These are phyloP conservation scores for Aspergillus persii DNA, from an alignment of 2,329 filamentous ascomycete genomes.

Conservation along the genomic window DNA sequence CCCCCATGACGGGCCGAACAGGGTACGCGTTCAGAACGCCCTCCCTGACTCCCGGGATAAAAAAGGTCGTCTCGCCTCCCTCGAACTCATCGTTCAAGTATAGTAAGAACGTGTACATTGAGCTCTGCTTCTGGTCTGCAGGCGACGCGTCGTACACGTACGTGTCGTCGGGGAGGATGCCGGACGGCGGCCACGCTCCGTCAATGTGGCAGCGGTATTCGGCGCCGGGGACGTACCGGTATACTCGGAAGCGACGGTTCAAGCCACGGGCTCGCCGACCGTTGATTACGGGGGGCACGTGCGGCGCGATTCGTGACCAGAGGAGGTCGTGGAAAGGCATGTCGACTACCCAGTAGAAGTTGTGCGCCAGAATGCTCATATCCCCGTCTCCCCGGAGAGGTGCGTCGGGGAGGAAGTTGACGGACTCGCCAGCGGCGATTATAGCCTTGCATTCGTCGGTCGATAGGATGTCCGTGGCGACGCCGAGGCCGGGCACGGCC, in stretches of 20 bases:
- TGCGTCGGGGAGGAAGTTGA: conserved; percentile 66
- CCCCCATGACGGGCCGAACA: conserved; percentile 66
- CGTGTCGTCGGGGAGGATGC: conserved; percentile 55
- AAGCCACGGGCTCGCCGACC: conserved; percentile 61
- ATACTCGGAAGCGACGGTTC: conserved; percentile 69
- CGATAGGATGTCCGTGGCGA: conserved; percentile 61
- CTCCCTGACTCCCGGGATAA: conserved; percentile 62
- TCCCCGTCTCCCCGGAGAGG: conserved; percentile 66
- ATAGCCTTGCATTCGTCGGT: conserved; percentile 63
- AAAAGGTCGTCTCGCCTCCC: conserved; percentile 70
- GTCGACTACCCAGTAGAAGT: conserved; percentile 72
- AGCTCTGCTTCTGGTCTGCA: conserved; percentile 58
- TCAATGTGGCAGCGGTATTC: conserved; percentile 71
- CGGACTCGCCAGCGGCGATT: conserved; percentile 63
- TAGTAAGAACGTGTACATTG: conserved; percentile 66
- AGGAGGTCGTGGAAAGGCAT: conserved; percentile 60
- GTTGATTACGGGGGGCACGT: conserved; percentile 55
- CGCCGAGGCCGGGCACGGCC: conserved; percentile 59
- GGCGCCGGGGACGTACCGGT: conserved; percentile 69
- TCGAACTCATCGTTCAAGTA: conserved; percentile 72
- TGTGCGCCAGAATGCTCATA: conserved; percentile 65
- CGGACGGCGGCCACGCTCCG: conserved; percentile 71
- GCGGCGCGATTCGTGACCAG: conserved; percentile 60
- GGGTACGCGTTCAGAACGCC: conserved; percentile 68
- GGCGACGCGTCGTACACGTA: conserved; percentile 69